Evolutionary conservation across 1,284 basidiomycete species (phyloP).

Genomic region (Lignosus rhinocerotis): DNA sequence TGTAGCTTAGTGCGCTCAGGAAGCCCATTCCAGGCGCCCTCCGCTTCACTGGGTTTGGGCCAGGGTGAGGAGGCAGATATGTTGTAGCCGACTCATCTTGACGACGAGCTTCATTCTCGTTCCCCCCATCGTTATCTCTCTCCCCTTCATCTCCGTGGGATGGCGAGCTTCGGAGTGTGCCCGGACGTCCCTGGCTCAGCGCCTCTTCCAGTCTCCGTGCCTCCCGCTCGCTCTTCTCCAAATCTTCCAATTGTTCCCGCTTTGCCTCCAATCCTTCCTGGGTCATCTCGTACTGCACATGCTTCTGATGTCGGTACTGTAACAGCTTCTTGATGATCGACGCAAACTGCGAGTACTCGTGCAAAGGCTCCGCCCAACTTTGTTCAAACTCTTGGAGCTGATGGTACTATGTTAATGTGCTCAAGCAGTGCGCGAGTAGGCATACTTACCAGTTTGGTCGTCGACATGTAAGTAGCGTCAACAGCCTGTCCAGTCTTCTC

Average conservation of each 20-base stretch:
- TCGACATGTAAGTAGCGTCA: slow-evolving; percentile 92
- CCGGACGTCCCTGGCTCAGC: slow-evolving; percentile 57
- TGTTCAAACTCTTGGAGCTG: slow-evolving; percentile 91
- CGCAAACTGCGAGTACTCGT: slow-evolving; percentile 96
- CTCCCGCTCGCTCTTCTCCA: slow-evolving; percentile 92
- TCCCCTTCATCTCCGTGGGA: slow-evolving; percentile 10
- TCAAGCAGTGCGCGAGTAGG: not conserved
- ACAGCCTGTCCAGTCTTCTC: slow-evolving; percentile 95
- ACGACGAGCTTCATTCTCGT: slow-evolving; percentile 32
- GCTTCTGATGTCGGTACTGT: slow-evolving; percentile 96
- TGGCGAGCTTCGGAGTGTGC: slow-evolving; percentile 26
- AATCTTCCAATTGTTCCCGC: slow-evolving; percentile 83
- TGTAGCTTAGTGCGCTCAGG: slow-evolving; percentile 91
- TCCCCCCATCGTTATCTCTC: slow-evolving; percentile 33
- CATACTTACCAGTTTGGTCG: slow-evolving; percentile 77
- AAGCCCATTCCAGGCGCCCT: slow-evolving; percentile 82
- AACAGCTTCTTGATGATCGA: slow-evolving; percentile 93
- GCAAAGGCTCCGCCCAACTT: slow-evolving; percentile 92
- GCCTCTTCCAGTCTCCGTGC: slow-evolving; percentile 89
- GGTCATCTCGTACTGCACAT: slow-evolving; percentile 97
- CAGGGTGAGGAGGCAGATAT: slow-evolving; percentile 74
- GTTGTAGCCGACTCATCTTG: slow-evolving; percentile 36
- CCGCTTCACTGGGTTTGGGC: slow-evolving; percentile 63
- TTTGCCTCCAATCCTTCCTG: slow-evolving; percentile 89
- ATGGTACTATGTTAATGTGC: not conserved